Conservation (phyloP, 768 basidiomycete genomes). For the Rhodotorula diobovata region DNA sequence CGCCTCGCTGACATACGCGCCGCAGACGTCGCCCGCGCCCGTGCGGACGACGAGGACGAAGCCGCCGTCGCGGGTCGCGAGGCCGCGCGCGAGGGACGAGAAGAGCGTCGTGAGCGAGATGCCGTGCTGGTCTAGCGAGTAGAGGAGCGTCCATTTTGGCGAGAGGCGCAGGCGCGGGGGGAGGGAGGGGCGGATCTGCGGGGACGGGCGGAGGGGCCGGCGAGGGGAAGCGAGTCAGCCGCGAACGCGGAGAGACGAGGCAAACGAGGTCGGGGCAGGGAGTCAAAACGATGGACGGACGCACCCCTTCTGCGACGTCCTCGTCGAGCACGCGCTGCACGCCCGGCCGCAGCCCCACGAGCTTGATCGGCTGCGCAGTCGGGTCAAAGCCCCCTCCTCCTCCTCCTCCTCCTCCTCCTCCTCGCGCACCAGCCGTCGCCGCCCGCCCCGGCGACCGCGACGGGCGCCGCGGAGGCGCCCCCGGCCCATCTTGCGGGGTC, state of each 20-base stretch:
- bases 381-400: conserved; percentile 6
- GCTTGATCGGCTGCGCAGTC: conserved; percentile 30
- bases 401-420: too few relatives aligned
- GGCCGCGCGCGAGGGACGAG: conserved; percentile 44
- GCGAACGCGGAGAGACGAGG: too few relatives aligned
- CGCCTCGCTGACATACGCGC: conserved; percentile 76
- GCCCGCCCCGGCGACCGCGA: not conserved
- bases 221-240: too few relatives aligned
- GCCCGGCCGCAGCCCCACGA: conserved; percentile 20
- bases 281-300: not conserved
- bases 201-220: not conserved
- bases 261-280: too few relatives aligned
- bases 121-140: conserved; percentile 91
- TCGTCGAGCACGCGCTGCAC: conserved; percentile 20
- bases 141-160: conserved; percentile 69
- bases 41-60: conserved; percentile 64
- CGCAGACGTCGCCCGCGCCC: conserved; percentile 63
- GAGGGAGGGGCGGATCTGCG: conserved; percentile 64
- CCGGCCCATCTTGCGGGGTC: not conserved
- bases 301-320: conserved; percentile 36
- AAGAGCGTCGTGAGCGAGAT: conserved; percentile 88
- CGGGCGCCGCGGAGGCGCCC: not conserved
- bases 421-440: not conserved
- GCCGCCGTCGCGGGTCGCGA: conserved; percentile 50
- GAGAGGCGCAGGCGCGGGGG: conserved; percentile 70